A percentile compares a stretch with the other conserved stretches of the same genome.
Evolutionary conservation across 116 monocot genomes (phyloP).

Genomic region (Cymodocea nodosa): DNA sequence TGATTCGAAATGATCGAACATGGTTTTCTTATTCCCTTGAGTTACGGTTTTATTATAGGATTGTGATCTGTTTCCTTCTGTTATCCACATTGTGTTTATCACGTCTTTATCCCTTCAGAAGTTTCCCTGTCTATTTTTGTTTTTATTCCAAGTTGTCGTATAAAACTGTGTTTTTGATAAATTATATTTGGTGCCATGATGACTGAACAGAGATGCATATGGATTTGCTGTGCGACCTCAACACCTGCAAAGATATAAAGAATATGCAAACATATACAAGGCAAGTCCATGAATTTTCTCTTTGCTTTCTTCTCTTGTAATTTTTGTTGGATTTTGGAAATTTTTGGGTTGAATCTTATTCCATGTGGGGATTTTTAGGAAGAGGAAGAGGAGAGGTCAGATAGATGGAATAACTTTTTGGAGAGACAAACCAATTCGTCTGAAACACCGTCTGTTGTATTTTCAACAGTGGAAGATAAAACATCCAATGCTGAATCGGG

Average conservation of each 20-base stretch:
- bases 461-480: slow-evolving; percentile 3
- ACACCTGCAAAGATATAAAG: slow-evolving; percentile 87
- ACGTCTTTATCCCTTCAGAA: not conserved
- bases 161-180: slow-evolving; percentile 3
- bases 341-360: not conserved
- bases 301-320: not conserved
- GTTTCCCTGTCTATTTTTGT: not conserved
- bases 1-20: too few species aligned
- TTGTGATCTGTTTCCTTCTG: not conserved
- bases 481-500: not conserved
- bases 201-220: slow-evolving; percentile 76
- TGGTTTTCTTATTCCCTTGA: not conserved
- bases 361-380: slow-evolving; percentile 31
- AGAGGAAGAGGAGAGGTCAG: slow-evolving; percentile 91
- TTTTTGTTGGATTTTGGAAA: not conserved
- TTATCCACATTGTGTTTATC: not conserved
- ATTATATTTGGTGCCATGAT: not conserved
- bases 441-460: slow-evolving; percentile 7
- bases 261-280: slow-evolving; percentile 93
- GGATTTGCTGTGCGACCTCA: slow-evolving; percentile 93
- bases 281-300: slow-evolving; percentile 12
- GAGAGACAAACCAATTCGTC: slow-evolving; percentile 30
- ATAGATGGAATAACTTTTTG: slow-evolving; percentile 64
- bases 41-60: not conserved
- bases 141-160: not conserved